A percentile compares a stretch with the other conserved stretches of the same genome.
These are phyloP conservation scores for Pyrenophora tritici-repentis DNA, from an alignment of 2,329 filamentous ascomycete species.

Conservation along the genomic window DNA sequence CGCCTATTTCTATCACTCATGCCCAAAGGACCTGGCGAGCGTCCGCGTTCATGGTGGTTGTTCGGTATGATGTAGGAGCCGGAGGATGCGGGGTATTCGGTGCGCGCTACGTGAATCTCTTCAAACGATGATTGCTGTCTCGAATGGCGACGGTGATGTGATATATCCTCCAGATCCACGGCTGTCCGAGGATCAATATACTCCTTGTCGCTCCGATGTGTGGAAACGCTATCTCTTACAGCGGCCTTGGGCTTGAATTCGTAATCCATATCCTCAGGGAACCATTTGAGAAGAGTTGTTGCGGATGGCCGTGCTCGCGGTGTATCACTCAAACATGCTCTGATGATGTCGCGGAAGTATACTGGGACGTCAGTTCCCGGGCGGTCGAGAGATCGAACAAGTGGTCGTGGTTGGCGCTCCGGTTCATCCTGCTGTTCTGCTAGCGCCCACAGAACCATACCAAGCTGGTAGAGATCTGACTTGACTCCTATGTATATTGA, in stretches of 20 bases:
- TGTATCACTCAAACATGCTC: constrained; percentile 74
- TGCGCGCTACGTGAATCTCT: constrained; percentile 44
- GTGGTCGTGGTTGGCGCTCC: constrained; percentile 75
- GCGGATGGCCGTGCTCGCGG: constrained; percentile 77
- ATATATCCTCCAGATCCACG: constrained; percentile 52
- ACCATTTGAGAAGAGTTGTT: constrained; percentile 63
- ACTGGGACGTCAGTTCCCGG: constrained; percentile 64
- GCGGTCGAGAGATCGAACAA: constrained; percentile 42
- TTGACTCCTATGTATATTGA: constrained; percentile 98
- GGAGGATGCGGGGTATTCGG: constrained; percentile 52
- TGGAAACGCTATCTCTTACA: constrained; percentile 44
- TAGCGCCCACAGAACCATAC: constrained; percentile 95
- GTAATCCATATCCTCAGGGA: constrained; percentile 34
- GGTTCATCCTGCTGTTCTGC: constrained; percentile 89
- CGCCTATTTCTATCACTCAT: constrained; percentile 35
- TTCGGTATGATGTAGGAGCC: constrained; percentile 51
- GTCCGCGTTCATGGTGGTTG: constrained; percentile 28
- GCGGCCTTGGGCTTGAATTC: constrained; percentile 20
- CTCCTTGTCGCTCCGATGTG: constrained; percentile 52
- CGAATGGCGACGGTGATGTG: constrained; percentile 33
- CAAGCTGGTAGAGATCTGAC: constrained; percentile 92
- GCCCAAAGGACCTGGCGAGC: constrained; percentile 25
- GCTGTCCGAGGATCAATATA: constrained; percentile 55
- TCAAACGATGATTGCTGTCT: constrained; percentile 40
- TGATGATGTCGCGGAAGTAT: constrained; percentile 78